Evolutionary conservation across 352 stramenopile genomes (phyloP).

Genomic region (Stephanocyclus meneghinianus): DNA sequence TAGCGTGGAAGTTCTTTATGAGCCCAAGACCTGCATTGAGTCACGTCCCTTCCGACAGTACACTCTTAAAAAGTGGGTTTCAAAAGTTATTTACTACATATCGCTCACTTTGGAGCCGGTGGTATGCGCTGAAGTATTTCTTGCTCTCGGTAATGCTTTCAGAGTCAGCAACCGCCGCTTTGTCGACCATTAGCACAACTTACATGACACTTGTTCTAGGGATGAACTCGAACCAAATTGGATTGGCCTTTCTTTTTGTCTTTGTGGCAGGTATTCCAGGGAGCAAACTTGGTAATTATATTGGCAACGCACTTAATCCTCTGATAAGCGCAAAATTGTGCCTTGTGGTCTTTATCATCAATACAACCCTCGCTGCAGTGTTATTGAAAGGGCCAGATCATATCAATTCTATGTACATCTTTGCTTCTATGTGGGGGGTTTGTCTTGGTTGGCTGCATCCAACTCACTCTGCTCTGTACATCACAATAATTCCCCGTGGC

Average conservation of each 20-base stretch:
- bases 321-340: slow-evolving; percentile 54
- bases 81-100: slow-evolving; percentile 65
- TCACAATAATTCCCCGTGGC: slow-evolving; percentile 60
- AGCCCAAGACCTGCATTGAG: slow-evolving; percentile 45
- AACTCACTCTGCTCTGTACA: slow-evolving; percentile 61
- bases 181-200: slow-evolving; percentile 65
- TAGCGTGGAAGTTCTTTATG: slow-evolving; percentile 61
- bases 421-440: slow-evolving; percentile 66
- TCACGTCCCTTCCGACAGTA: slow-evolving; percentile 37
- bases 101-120: slow-evolving; percentile 34
- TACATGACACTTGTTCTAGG: slow-evolving; percentile 68
- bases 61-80: slow-evolving; percentile 57
- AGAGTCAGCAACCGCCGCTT: slow-evolving; percentile 58
- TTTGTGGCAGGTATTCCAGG: slow-evolving; percentile 68
- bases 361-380: slow-evolving; percentile 34
- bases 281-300: slow-evolving; percentile 43
- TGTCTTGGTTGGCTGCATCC: slow-evolving; percentile 67
- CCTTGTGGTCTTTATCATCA: slow-evolving; percentile 50
- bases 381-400: slow-evolving; percentile 31
- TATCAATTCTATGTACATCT: slow-evolving; percentile 48
- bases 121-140: slow-evolving; percentile 60
- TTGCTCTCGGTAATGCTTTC: slow-evolving; percentile 56
- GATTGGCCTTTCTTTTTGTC: slow-evolving; percentile 66
- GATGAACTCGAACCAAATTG: slow-evolving; percentile 62
- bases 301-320: slow-evolving; percentile 51